These are phyloP conservation scores for Trametes pubescens DNA, from an alignment of 1,284 basidiomycete genomes.

Conservation along the genomic window DNA sequence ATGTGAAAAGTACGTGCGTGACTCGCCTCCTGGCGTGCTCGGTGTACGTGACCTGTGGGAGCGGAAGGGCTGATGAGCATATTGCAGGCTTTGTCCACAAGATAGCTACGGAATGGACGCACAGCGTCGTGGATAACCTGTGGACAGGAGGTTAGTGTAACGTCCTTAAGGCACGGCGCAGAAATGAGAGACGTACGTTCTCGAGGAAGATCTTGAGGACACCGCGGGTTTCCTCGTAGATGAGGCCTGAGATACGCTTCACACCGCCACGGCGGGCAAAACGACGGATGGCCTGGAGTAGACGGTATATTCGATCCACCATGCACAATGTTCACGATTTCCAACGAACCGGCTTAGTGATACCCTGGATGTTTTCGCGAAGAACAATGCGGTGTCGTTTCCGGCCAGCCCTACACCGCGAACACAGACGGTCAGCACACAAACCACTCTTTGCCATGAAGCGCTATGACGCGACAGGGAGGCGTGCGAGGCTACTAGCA, in stretches of 20 bases:
- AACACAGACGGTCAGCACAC: conserved; percentile 42
- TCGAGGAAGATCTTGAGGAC: conserved; percentile 87
- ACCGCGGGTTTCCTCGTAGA: conserved; percentile 87
- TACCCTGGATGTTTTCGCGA: conserved; percentile 78
- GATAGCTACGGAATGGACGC: conserved; percentile 14
- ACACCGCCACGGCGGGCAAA: conserved; percentile 88
- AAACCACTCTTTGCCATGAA: conserved; percentile 1
- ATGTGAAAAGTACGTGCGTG: not conserved
- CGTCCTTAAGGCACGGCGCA: not conserved
- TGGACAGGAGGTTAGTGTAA: conserved; percentile 14
- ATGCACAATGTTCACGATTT: not conserved
- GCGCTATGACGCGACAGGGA: not conserved
- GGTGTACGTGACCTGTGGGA: conserved; percentile 76
- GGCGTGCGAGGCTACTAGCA: not conserved
- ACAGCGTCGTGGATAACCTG: conserved; percentile 81
- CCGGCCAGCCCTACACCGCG: conserved; percentile 47
- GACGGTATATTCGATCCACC: not conserved
- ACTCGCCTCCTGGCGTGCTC: conserved; percentile 84
- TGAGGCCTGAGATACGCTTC: conserved; percentile 84
- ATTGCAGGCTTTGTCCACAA: not conserved
- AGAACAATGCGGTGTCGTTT: conserved; percentile 74
- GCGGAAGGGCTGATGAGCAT: conserved; percentile 20
- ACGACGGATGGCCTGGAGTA: conserved; percentile 75
- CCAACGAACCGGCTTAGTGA: conserved; percentile 55
- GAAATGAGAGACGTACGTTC: conserved; percentile 47